phyloP scores from a whole-genome alignment of 345 rosid species.

The Bretschneidera sinensis region DNA sequence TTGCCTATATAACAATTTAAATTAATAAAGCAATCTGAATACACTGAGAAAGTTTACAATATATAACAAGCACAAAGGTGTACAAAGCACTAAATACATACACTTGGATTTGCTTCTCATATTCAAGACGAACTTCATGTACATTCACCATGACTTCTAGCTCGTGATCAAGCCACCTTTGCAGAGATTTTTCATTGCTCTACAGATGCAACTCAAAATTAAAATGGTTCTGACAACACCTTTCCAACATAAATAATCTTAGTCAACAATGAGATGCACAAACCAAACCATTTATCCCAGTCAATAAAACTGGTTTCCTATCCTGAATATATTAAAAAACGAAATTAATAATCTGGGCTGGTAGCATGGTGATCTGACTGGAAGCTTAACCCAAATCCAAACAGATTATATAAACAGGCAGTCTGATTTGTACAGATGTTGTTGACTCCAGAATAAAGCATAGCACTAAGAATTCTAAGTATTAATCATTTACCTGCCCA shows the following conservation, averaged over 20 bases:
- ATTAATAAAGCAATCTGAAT: slow-evolving; percentile 7
- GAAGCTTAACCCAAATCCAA: slow-evolving; percentile 11
- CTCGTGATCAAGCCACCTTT: slow-evolving; percentile 72
- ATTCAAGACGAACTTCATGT: slow-evolving; percentile 65
- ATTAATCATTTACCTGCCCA: slow-evolving; percentile 42
- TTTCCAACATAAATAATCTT: not conserved
- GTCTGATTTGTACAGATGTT: not conserved
- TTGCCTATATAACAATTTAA: slow-evolving; percentile 30
- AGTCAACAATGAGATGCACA: not conserved
- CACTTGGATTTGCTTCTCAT: slow-evolving; percentile 77
- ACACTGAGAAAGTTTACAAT: slow-evolving; percentile 10
- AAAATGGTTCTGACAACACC: not conserved
- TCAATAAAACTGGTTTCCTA: not conserved
- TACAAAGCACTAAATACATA: slow-evolving; percentile 31
- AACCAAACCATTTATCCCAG: no score
- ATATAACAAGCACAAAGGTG: slow-evolving; percentile 2
- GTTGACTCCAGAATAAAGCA: slow-evolving; percentile 12
- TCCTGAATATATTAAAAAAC: not conserved
- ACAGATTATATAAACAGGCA: slow-evolving; percentile 5
- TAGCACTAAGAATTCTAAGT: slow-evolving; percentile 2
- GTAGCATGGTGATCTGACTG: slow-evolving; percentile 14
- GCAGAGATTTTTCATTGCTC: slow-evolving; percentile 58
- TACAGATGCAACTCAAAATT: slow-evolving; percentile 19
- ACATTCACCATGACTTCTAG: slow-evolving; percentile 71
- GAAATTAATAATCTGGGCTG: slow-evolving; percentile 7